Evolutionary conservation across 257 asterid species (phyloP).

Genomic region (Plantago ovata): DNA sequence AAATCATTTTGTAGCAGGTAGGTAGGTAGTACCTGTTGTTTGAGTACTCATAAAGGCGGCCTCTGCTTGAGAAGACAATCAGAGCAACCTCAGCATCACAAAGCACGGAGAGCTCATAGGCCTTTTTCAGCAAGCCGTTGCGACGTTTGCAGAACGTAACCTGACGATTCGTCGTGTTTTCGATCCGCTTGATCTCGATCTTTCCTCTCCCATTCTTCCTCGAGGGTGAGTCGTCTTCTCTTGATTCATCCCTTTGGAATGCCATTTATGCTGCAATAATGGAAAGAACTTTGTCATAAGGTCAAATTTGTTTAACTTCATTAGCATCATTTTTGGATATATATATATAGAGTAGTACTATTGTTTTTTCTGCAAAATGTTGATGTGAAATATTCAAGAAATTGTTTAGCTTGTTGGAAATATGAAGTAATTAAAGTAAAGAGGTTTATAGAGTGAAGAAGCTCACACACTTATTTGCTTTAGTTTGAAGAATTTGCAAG

Average conservation of each 20-base stretch:
- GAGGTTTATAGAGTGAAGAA: conserved; percentile 14
- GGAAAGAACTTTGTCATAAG: neutral
- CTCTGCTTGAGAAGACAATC: conserved; percentile 85
- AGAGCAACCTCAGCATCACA: conserved; percentile 96
- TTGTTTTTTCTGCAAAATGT: conserved; percentile 4
- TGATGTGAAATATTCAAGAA: conserved; percentile 15
- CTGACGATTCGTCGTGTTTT: conserved; percentile 93
- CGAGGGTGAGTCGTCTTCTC: conserved; percentile 60
- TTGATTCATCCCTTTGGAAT: conserved; percentile 51
- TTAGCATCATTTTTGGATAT: conserved; percentile 1
- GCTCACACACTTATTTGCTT: conserved; percentile 19
- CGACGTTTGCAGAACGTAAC: conserved; percentile 96
- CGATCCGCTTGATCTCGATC: conserved; percentile 92
- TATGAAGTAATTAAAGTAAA: neutral
- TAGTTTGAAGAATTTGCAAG: conserved; percentile 31
- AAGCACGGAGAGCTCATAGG: conserved; percentile 88
- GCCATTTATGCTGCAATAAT: conserved; percentile 42
- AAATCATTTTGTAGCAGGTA: neutral
- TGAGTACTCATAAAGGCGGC: conserved; percentile 92
- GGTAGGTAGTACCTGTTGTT: conserved; percentile 64
- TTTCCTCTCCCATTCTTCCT: conserved; percentile 77
- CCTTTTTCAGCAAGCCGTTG: conserved; percentile 79
- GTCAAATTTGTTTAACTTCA: conserved; percentile 4
- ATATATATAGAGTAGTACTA: neutral
- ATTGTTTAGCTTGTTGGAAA: neutral